These are phyloP conservation scores for Pholiota molesta DNA, from an alignment of 768 basidiomycete species.

Conservation along the genomic window DNA sequence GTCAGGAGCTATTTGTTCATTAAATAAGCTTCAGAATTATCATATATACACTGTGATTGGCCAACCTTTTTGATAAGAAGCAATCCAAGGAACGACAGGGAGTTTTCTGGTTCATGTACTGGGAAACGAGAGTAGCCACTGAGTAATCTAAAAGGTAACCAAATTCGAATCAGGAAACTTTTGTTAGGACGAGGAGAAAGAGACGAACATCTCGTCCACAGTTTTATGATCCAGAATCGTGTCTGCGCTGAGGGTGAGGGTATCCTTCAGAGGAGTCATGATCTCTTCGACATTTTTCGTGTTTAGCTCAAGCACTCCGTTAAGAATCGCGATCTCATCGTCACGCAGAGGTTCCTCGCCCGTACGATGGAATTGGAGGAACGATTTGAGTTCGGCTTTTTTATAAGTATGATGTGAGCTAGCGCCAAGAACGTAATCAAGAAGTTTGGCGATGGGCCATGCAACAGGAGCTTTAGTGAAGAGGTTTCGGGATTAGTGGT, in stretches of 20 bases:
- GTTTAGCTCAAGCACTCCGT: constrained; percentile 79
- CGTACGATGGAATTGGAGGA: constrained; percentile 77
- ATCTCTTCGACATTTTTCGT: constrained; percentile 75
- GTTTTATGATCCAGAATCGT: constrained; percentile 76
- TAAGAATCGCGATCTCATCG: constrained; percentile 81
- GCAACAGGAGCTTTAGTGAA: constrained; percentile 67
- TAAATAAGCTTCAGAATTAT: neutral
- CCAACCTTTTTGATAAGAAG: constrained; percentile 80
- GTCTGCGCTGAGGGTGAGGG: constrained; percentile 78
- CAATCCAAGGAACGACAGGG: constrained; percentile 76
- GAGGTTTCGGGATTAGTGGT: neutral
- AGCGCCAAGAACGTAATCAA: constrained; percentile 80
- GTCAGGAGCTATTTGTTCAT: constrained; percentile 62
- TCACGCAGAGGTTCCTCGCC: constrained; percentile 80
- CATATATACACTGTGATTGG: constrained; percentile 2
- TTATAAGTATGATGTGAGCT: constrained; percentile 79
- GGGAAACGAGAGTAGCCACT: constrained; percentile 95
- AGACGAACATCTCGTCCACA: constrained; percentile 70
- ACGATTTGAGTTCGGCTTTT: constrained; percentile 79
- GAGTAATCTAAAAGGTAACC: constrained; percentile 43
- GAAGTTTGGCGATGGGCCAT: constrained; percentile 78
- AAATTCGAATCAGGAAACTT: constrained; percentile 3
- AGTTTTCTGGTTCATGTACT: constrained; percentile 73
- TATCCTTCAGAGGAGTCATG: constrained; percentile 89
- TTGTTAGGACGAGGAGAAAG: constrained; percentile 3